Conservation (phyloP, 768 basidiomycete genomes). For the Leccinum ochraceum region DNA sequence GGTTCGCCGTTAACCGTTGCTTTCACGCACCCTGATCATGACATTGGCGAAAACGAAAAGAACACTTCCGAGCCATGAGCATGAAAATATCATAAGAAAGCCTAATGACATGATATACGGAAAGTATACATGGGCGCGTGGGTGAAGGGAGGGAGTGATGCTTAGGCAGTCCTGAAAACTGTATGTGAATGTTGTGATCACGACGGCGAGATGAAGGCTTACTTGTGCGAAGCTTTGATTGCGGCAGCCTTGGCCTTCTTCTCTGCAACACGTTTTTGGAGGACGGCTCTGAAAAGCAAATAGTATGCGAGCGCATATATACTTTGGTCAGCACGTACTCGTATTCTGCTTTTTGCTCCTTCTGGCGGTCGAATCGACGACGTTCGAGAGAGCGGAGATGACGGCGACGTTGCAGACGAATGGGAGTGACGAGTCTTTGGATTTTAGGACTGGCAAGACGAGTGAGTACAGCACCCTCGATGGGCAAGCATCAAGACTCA, state of each 20-base stretch:
- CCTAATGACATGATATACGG: constrained; percentile 28
- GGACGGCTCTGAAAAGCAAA: constrained; percentile 48
- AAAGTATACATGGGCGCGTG: constrained; percentile 19
- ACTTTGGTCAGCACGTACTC: constrained; percentile 50
- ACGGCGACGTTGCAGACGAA: constrained; percentile 95
- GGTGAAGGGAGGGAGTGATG: not conserved
- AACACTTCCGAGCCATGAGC: constrained; percentile 4
- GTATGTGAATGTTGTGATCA: not conserved
- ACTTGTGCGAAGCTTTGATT: constrained; percentile 83
- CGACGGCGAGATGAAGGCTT: constrained; percentile 15
- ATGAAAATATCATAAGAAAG: constrained; percentile 23
- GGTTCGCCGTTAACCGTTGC: no score
- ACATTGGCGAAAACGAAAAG: not conserved
- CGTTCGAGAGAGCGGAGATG: constrained; percentile 88
- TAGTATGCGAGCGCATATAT: not conserved
- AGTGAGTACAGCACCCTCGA: not conserved
- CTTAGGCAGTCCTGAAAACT: constrained; percentile 23
- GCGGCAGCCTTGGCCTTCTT: constrained; percentile 91
- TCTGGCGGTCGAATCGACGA: constrained; percentile 86
- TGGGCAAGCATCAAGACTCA: constrained; percentile 41
- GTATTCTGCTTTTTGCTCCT: constrained; percentile 95
- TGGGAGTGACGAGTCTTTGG: constrained; percentile 92
- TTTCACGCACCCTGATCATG: no score
- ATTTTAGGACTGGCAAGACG: constrained; percentile 76
- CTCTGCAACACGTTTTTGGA: constrained; percentile 90